A percentile compares a stretch with the other conserved stretches of the same genome.
These are phyloP conservation scores for Castanea crenata DNA, from an alignment of 306 rosid genomes.

Conservation along the genomic window DNA sequence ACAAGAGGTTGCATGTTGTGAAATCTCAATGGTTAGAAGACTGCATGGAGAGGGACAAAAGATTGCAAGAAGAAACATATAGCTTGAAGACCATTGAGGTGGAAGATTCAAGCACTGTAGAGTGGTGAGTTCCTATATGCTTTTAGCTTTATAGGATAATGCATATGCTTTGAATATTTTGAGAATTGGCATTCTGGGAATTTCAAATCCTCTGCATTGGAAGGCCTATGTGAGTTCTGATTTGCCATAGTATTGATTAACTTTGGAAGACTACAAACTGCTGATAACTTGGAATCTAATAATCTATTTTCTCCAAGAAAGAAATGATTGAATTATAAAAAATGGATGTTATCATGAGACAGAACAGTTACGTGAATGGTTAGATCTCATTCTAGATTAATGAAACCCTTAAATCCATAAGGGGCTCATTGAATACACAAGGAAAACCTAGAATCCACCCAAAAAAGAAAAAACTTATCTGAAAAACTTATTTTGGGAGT, in stretches of 20 bases:
- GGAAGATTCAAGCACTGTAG: conserved; percentile 44
- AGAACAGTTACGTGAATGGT: not conserved
- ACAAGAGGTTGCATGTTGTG: conserved; percentile 59
- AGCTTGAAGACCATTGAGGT: conserved; percentile 53
- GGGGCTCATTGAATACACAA: too few species aligned
- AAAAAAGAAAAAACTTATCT: too few species aligned
- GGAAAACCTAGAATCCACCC: too few species aligned
- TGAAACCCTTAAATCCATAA: too few species aligned
- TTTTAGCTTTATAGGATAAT: not conserved
- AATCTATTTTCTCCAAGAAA: not conserved
- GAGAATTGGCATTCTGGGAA: not conserved
- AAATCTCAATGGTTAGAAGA: conserved; percentile 86
- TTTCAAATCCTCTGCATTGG: not conserved
- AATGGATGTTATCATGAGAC: not conserved
- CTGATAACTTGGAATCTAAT: not conserved
- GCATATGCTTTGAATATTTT: not conserved
- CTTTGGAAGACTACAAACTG: not conserved
- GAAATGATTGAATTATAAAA: too few species aligned
- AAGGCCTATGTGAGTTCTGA: not conserved
- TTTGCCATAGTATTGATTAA: not conserved
- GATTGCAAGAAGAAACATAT: conserved; percentile 73
- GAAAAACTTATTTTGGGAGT: too few species aligned
- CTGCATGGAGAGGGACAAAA: conserved; percentile 47
- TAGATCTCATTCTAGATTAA: too few species aligned
- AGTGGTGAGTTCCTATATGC: conserved; percentile 49